Base-by-base conservation (phyloP, 306 rosid species). In the Cicer yamashitae region DNA sequence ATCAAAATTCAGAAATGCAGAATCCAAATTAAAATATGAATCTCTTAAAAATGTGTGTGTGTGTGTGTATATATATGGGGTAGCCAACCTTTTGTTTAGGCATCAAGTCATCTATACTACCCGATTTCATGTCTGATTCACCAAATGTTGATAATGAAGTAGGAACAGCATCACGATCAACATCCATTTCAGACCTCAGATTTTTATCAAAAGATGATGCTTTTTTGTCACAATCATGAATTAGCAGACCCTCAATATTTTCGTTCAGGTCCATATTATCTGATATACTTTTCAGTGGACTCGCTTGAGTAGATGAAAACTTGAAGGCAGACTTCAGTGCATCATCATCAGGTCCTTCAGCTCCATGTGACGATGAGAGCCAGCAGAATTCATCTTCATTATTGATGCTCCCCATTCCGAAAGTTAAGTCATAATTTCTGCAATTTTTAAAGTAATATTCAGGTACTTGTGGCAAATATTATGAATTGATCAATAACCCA, bases 381-480 rank as follows among this genome's bases (percentile, higher is more conserved):
- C 97, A 91, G 85, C 85, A 78, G 74, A 89, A 73, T 53, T 88
- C 91, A 18, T 87, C 93, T 71, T 89, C 97, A 70, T 88, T 87
- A 79, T 77, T 70, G 78, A 90, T 89, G 68, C 86, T 81, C 62
- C 78, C 91, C 39, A 85, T 51, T 71, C 88, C 97, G 60, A 87
- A 88, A 17, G 88, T 88, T 51, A 89, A 86, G 82, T 92, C 97
- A 75, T 89, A 88, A 82, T 79, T 90, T 81, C 97, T 92, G 86
- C 72, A 63, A 83, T 64, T 77, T 45, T 65, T 53, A 79, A 81
- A 69, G 56, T 20, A 14, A 73, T 12, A 62, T 50, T 48, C 43
- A 73, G 77, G 40, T 68, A 51, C 22, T 17, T 54, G 50, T n/a
- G 47, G 25, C 7, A 58, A 46, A 20, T 57, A 46, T 47, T 12